phyloP scores from a whole-genome alignment of 2,329 filamentous ascomycete species.

The Myriosclerotinia curreyana region DNA sequence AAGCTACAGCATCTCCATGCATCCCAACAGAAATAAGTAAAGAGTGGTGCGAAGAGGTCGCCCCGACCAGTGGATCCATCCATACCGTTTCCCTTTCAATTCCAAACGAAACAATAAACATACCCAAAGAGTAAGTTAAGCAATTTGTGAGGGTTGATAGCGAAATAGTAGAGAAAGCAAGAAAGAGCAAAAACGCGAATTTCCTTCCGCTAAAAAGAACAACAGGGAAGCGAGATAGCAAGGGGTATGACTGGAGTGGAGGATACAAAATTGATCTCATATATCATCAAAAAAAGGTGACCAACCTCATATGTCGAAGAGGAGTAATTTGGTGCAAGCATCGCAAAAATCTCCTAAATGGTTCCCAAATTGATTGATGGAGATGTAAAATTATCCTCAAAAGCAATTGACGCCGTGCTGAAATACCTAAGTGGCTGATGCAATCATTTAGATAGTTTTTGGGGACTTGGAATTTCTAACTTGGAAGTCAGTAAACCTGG shows the following conservation, averaged over 20 bases:
- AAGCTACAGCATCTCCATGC: constrained; percentile 38
- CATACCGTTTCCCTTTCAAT: constrained; percentile 20
- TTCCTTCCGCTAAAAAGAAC: constrained; percentile 35
- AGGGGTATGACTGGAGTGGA: constrained; percentile 42
- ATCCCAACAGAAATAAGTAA: constrained; percentile 40
- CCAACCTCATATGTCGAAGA: constrained; percentile 46
- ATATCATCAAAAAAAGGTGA: constrained; percentile 39
- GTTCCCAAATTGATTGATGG: constrained; percentile 40
- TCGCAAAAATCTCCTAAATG: constrained; percentile 37
- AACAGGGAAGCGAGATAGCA: constrained; percentile 36
- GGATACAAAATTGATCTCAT: constrained; percentile 31
- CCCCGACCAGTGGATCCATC: constrained; percentile 34
- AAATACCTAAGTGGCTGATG: constrained; percentile 32
- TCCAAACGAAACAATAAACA: constrained; percentile 14
- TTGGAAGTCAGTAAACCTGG: constrained; percentile 28
- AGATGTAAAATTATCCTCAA: constrained; percentile 39
- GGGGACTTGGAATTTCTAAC: constrained; percentile 51
- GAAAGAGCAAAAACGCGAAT: constrained; percentile 34
- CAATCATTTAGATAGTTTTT: constrained; percentile 49
- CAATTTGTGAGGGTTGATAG: constrained; percentile 15
- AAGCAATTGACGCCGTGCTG: constrained; percentile 37
- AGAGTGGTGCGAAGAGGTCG: constrained; percentile 38
- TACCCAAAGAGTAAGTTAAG: constrained; percentile 27
- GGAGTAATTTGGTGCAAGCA: constrained; percentile 39
- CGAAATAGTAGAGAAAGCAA: constrained; percentile 32